These are phyloP conservation scores for Ophiocordyceps sinensis DNA, from an alignment of 2,329 filamentous ascomycete genomes.

Conservation along the genomic window DNA sequence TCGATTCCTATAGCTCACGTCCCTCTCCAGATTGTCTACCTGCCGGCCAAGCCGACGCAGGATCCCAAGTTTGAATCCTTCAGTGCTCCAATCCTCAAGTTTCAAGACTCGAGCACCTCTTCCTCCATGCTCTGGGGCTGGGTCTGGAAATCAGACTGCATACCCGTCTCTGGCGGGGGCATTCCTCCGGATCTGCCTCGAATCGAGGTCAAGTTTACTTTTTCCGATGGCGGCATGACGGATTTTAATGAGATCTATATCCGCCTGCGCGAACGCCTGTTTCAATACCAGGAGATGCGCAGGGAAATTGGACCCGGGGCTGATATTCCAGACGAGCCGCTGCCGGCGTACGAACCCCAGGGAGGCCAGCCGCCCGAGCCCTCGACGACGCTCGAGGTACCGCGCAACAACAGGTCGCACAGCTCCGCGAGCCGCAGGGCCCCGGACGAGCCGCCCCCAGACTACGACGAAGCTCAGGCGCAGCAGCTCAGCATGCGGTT, in stretches of 20 bases:
- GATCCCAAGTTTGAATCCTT: conserved; percentile 63
- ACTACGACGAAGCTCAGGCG: conserved; percentile 83
- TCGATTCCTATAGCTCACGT: background rate
- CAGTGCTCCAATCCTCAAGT: conserved; percentile 72
- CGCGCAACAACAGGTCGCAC: conserved; percentile 17
- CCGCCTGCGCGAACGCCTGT: conserved; percentile 67
- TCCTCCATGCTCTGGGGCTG: conserved; percentile 88
- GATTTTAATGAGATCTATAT: conserved; percentile 79
- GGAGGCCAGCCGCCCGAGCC: conserved; percentile 16
- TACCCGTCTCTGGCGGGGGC: conserved; percentile 70
- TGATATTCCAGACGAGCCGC: conserved; percentile 65
- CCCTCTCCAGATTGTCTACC: conserved; percentile 64
- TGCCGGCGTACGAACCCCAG: conserved; percentile 71
- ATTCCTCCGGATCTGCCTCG: conserved; percentile 60
- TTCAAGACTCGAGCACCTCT: conserved; percentile 67
- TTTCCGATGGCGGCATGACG: conserved; percentile 90
- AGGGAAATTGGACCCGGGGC: conserved; percentile 49
- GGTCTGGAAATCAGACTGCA: conserved; percentile 69
- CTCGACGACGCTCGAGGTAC: conserved; percentile 10
- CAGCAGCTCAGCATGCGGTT: conserved; percentile 43
- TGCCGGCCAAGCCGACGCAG: conserved; percentile 55
- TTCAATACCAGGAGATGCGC: conserved; percentile 65
- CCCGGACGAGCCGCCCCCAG: conserved; percentile 70
- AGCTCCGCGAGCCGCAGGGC: conserved; percentile 23
- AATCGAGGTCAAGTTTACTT: conserved; percentile 72